Conservation (phyloP, 257 asterid genomes). For the Gentiana macrophylla region DNA sequence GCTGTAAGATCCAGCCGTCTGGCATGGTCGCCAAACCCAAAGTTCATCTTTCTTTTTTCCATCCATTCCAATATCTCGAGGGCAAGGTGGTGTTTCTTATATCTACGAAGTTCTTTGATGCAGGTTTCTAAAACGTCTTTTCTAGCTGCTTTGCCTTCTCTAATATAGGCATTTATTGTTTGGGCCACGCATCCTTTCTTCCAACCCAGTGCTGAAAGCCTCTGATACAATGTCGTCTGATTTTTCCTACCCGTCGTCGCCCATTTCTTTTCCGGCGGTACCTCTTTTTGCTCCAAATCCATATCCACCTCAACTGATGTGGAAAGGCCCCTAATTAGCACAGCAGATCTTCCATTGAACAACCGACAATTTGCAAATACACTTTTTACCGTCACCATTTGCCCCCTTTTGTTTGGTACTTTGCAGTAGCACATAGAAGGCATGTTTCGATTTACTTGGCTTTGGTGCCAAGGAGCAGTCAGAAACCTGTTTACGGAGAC, state of each 20-base stretch:
- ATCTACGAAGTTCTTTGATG: constrained; percentile 52
- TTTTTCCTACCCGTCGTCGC: neutral
- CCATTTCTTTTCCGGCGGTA: neutral
- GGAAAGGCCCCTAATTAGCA: constrained; percentile 21
- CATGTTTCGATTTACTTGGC: no score
- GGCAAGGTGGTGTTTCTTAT: constrained; percentile 40
- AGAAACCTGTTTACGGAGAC: no score
- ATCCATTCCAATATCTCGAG: constrained; percentile 92
- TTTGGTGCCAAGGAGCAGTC: no score
- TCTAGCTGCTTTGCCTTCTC: constrained; percentile 38
- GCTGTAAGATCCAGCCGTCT: constrained; percentile 49
- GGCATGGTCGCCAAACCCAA: constrained; percentile 31
- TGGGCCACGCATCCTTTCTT: constrained; percentile 32
- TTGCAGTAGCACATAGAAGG: no score
- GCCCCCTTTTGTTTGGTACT: no score
- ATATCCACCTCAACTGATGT: constrained; percentile 14
- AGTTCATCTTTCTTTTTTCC: constrained; percentile 42
- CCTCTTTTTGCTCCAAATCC: constrained; percentile 1
- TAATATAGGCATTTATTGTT: constrained; percentile 43
- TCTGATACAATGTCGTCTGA: constrained; percentile 30
- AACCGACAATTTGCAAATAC: no score
- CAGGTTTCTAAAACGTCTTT: constrained; percentile 43
- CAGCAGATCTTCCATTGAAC: constrained; percentile 12
- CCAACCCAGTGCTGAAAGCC: constrained; percentile 58
- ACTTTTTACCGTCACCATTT: no score